phyloP scores from a whole-genome alignment of 2,329 filamentous ascomycete species.

The Fusarium neocosmosporiellum region DNA sequence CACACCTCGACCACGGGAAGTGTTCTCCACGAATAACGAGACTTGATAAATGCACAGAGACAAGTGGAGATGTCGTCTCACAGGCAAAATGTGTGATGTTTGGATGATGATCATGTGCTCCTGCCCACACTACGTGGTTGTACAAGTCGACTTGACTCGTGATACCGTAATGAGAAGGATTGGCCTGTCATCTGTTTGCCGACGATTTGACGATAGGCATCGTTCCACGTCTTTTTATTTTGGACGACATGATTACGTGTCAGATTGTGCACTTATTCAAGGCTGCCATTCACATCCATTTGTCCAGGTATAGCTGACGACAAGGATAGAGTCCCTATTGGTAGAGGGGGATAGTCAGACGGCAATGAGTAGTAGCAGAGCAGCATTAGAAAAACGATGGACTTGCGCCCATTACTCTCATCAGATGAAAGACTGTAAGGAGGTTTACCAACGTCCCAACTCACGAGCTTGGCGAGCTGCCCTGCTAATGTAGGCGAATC shows the following conservation, averaged over 20 bases:
- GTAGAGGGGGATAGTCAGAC: background rate
- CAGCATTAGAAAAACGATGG: too few relatives aligned
- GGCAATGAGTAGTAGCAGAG: background rate
- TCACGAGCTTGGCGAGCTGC: background rate
- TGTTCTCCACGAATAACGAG: background rate
- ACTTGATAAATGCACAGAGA: background rate
- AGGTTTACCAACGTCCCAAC: background rate
- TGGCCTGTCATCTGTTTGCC: background rate
- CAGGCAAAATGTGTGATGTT: background rate
- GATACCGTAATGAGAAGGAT: background rate
- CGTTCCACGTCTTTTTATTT: background rate
- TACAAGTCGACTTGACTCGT: background rate
- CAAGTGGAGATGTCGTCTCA: background rate
- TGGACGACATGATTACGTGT: background rate
- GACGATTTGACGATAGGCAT: background rate
- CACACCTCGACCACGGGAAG: background rate
- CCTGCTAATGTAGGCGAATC: background rate
- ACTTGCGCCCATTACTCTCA: too few relatives aligned
- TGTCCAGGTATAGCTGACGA: background rate
- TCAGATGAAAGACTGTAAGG: background rate
- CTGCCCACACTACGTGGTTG: background rate
- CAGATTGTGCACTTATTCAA: background rate
- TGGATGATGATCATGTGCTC: background rate
- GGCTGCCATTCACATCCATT: background rate
- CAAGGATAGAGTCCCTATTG: background rate